Base-by-base conservation (phyloP, 2,329 filamentous ascomycete species). In the Botrytis sinoallii region DNA sequence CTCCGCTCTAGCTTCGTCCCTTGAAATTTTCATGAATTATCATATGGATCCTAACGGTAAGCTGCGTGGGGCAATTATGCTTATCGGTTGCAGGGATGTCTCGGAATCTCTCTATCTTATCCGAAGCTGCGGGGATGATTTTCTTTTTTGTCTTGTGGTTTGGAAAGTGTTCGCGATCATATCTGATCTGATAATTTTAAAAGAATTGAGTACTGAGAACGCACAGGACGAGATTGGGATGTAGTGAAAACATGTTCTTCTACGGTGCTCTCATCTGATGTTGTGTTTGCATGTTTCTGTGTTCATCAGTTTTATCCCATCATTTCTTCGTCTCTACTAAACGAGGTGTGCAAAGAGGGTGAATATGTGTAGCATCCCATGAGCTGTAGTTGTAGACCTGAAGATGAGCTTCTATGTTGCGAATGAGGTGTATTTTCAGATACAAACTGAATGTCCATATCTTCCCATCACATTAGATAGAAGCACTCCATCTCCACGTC, bases 11-110 rank as follows among this genome's bases (percentile, higher is more conserved):
- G 52, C n/a, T 57, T 57, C n/a, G 52, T 57, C 52, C 52, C 52
- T 57, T 44, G 38, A 64, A 64, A 29, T 64, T 64, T 64, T 42
- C 38, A 29, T 44, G 61, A 40, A 40, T 42, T 63, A n/a, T 57
- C 32, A 32, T 3, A 32, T n/a, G 4, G 4, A 29, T 29, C 14
- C n/a, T 57, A 29, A 29, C n/a, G 8, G 20, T 60, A 60, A 35
- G 32, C 48, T 55, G 12, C 32, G 32, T 60, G 29, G 32, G 57
- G 57, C 32, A 60, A 60, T 44, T 20, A 1, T 42, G 14, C 61
- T 64, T 64, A 64, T 64, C 61, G 61, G 4, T 64, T 44, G 40
- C 61, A 64, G 14, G 61, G 40, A 35, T 60, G 3, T 18, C 5
- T 57, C 52, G 52, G 52, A 32, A 29, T 29, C n/a, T 57, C 14